Evolutionary conservation across 495 filamentous ascomycete species (phyloP), one percentile per base, ranked within the genome.

Genomic region (Aspergillus nidulans): DNA sequence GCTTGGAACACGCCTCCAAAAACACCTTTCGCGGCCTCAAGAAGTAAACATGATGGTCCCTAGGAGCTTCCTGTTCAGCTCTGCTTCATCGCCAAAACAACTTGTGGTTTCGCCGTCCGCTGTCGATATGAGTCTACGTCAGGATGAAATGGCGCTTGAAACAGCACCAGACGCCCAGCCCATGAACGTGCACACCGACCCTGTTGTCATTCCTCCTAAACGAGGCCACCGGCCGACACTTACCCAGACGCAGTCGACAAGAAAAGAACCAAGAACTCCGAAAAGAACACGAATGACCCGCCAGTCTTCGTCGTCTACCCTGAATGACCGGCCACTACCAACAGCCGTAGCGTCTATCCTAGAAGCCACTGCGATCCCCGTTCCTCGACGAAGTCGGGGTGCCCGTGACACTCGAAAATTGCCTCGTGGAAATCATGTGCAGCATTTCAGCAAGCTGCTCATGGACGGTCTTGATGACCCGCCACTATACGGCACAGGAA

Each of bases 401-500:
- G 60, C 59, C 13, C 64, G 70, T 32, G 64, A 65, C 23, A 62
- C 69, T 39, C 63, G 70, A 25, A 74, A 65, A 44, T 50, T 75
- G 26, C 70, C 71, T n/a, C 69, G 67, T 45, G 66, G 70, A 8
- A 70, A 74, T 47, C 67, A 75, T 66, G 73, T 70, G 25, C 72
- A 77, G 53, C 71, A 78, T 42, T 78, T 78, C 45, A 75, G 68
- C 54, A 68, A 66, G 43, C 62, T 78, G 49, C 57, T 78, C 55
- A 63, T 69, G 63, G 75, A 74, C 57, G 70, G 68, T 0, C 45
- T 77, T n/a, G 71, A 73, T 32, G 74, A 72, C 10, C 53, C 55
- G 32, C 41, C 64, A 36, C 52, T 71, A 38, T 66, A 63, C 32
- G 61, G 69, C 16, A 43, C 60, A 1, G 63, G 58, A 12, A 75